phyloP scores from a whole-genome alignment of 108 stramenopile genomes.

The Skeletonema potamos region DNA sequence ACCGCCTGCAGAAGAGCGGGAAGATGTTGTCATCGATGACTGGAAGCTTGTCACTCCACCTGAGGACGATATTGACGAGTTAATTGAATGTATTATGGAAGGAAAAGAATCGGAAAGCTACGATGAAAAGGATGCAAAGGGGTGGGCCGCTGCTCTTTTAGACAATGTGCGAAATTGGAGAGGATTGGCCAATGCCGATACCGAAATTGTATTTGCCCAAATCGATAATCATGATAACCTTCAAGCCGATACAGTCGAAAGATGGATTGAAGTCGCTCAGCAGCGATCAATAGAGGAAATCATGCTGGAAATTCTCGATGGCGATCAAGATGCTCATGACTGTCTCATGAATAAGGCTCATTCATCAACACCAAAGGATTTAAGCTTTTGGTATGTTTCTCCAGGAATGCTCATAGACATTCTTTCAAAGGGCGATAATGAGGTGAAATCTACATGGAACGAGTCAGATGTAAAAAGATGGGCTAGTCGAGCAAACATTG shows the following conservation, averaged over 20 bases:
- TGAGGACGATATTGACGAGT: conserved; percentile 74
- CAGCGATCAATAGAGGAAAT: conserved; percentile 72
- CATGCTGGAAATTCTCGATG: conserved; percentile 82
- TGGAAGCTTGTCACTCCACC: conserved; percentile 68
- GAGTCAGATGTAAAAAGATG: conserved; percentile 26
- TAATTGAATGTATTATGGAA: conserved; percentile 64
- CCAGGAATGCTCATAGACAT: conserved; percentile 42
- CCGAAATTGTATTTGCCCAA: conserved; percentile 15
- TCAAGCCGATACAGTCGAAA: conserved; percentile 36
- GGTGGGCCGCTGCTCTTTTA: conserved; percentile 16
- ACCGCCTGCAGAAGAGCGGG: not conserved
- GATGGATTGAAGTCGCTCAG: conserved; percentile 76
- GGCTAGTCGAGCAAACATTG: conserved; percentile 22
- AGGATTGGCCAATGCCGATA: conserved; percentile 66
- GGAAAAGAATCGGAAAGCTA: not conserved
- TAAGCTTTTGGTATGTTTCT: conserved; percentile 54
- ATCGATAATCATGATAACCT: conserved; percentile 1
- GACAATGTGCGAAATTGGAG: conserved; percentile 62
- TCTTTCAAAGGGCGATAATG: conserved; percentile 8
- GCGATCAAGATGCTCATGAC: conserved; percentile 61
- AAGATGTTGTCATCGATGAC: conserved; percentile 4
- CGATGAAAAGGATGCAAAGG: conserved; percentile 12
- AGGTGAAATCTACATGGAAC: not conserved
- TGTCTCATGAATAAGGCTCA: conserved; percentile 50
- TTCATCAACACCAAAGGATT: conserved; percentile 74